Base-by-base conservation (phyloP, 225 moss, liverwort and hornwort genomes). In the Bryoerythrophyllum caledonicum region DNA sequence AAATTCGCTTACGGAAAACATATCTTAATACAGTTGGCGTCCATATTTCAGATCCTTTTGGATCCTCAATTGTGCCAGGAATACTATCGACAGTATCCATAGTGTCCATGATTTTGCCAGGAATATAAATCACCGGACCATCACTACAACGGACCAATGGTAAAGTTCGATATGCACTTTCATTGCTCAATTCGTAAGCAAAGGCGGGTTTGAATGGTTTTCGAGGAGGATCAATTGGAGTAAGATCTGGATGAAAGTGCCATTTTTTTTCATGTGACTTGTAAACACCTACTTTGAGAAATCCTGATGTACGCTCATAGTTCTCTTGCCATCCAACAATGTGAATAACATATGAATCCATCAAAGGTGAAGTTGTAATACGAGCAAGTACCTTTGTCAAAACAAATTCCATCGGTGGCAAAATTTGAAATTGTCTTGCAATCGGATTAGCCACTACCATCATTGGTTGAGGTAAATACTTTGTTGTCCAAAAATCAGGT, bases 241-340 rank as follows among this genome's bases (percentile, higher is more conserved):
- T 75, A 46, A 54, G 72, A 51, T 82, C 17, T 8, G 66, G 44
- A 76, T 85, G 85, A 26, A 88, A 80, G 5, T 85, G 70, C 88
- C 88, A 88, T 35, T 69, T 69, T 27, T 51, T 85, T 23, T 67
- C 74, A 43, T 70, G 13, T 7, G 88, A 88, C 2, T 77, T 68
- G 13, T 88, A 88, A 1, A 80, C 76, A 19, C 82, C 85, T 7
- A 82, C 75, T 52, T 66, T 73, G 0, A 80, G 23, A 24, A 1
- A 3, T 2, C 80, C 67, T 0, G 0, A 60, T 55, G 65, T 43
- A 2, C 3, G 17, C 35, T 51, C 7, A 0, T 53, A 14, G 48
- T 40, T 78, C 8, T 80, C 19, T 72, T 78, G 55, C 88, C 88
- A 88, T 55, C 88, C 88, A 34, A 88, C 58, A n/a, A 88, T 38